phyloP scores from a whole-genome alignment of 2,329 filamentous ascomycete species.

The Ophiostoma sp. region DNA sequence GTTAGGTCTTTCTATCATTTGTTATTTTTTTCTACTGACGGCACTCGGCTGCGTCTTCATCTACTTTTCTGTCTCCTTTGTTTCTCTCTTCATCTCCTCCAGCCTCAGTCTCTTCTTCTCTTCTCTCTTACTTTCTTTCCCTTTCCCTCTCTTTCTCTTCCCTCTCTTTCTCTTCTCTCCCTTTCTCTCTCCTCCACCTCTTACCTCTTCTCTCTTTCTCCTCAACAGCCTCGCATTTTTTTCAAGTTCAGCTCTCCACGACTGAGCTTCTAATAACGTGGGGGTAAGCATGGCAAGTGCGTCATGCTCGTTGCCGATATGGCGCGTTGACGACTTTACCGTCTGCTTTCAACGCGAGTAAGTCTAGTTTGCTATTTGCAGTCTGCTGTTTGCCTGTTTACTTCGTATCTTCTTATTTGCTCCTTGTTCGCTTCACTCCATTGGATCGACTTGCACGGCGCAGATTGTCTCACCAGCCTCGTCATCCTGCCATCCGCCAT shows the following conservation, averaged over 20 bases:
- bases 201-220: not conserved
- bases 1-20: not conserved
- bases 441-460: not conserved
- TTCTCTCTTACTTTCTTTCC: not conserved
- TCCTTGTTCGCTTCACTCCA: not conserved
- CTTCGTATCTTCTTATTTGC: too few species aligned
- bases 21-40: not conserved
- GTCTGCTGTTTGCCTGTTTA: too few species aligned
- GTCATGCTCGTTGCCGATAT: slow-evolving; percentile 53
- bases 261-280: slow-evolving; percentile 18
- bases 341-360: slow-evolving; percentile 63
- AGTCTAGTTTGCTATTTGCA: slow-evolving; percentile 33
- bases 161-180: not conserved
- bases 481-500: not conserved
- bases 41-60: slow-evolving; percentile 9
- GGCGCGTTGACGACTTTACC: slow-evolving; percentile 59
- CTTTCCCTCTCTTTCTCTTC: not conserved
- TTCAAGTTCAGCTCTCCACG: slow-evolving; percentile 6
- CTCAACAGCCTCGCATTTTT: not conserved
- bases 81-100: not conserved
- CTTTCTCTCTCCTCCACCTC: not conserved
- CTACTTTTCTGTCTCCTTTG: not conserved
- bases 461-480: slow-evolving; percentile 5
- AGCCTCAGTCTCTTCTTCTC: too few species aligned
- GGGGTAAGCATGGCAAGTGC: slow-evolving; percentile 45